Evolutionary conservation across 1,284 basidiomycete species (phyloP).

Genomic region (Rhodotorula mucilaginosa): DNA sequence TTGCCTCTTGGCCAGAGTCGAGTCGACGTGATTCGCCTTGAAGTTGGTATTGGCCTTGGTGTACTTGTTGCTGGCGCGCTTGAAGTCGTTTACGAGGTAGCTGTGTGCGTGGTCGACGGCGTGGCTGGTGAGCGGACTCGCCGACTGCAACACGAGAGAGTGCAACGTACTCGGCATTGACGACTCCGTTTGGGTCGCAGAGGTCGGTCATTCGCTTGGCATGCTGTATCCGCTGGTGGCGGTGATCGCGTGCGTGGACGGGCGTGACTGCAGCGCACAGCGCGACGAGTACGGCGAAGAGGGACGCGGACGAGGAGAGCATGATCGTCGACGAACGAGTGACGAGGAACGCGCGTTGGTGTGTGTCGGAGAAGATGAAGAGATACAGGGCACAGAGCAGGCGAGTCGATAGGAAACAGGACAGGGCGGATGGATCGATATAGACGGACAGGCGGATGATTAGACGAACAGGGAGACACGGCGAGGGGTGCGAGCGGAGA

Average conservation of each 20-base stretch:
- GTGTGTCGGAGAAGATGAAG: not conserved
- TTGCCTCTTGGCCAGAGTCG: constrained; percentile 13
- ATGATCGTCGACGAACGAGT: not conserved
- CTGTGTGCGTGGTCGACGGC: not conserved
- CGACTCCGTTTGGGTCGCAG: constrained; percentile 20
- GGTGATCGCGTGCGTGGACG: not conserved
- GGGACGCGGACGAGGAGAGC: not conserved
- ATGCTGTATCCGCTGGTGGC: not conserved
- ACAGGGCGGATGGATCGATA: not conserved
- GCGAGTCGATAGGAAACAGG: not conserved
- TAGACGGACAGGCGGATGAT: not conserved
- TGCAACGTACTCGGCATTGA: constrained; percentile 33
- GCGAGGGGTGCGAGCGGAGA: not conserved
- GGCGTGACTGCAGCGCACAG: not conserved
- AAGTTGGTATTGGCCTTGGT: constrained; percentile 21
- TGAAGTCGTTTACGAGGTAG: constrained; percentile 35
- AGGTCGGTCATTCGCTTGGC: constrained; percentile 29
- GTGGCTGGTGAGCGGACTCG: not conserved
- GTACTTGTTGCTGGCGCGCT: constrained; percentile 24
- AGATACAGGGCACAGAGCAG: not conserved
- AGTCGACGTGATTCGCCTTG: constrained; percentile 25
- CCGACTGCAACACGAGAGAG: not conserved
- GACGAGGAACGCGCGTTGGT: not conserved
- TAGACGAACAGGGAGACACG: not conserved
- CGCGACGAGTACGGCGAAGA: not conserved